Conservation (phyloP, 2,329 filamentous ascomycete species). For the Xylariaceae sp. region DNA sequence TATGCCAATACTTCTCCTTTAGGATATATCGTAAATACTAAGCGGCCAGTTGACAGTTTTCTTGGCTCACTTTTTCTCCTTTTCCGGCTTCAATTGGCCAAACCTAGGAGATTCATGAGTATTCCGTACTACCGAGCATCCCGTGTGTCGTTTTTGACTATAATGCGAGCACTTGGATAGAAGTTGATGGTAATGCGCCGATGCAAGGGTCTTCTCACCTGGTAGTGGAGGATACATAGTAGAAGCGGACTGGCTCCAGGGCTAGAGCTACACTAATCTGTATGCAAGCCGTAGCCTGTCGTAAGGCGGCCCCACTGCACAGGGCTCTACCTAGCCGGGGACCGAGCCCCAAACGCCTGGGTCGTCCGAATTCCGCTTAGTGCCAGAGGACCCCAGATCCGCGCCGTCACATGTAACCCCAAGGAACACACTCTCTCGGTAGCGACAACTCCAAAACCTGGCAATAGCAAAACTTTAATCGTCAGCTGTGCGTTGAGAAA, state of each 20-base stretch:
- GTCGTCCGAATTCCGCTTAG: slow-evolving; percentile 5
- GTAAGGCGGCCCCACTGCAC: background rate
- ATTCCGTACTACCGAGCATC: too few species aligned
- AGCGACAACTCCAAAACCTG: slow-evolving; percentile 14
- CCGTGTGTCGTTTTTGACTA: background rate
- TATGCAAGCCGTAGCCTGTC: background rate
- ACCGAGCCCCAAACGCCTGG: slow-evolving; percentile 16
- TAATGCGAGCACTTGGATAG: background rate
- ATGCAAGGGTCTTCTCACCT: background rate
- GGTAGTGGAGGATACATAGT: background rate
- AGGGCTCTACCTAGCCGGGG: slow-evolving; percentile 5
- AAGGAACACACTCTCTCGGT: slow-evolving; percentile 11
- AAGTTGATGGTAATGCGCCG: background rate
- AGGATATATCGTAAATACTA: background rate
- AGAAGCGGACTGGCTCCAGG: background rate
- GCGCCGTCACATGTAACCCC: slow-evolving; percentile 15
- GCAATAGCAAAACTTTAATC: slow-evolving; percentile 2
- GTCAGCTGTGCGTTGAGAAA: background rate
- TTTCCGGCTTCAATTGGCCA: too few species aligned
- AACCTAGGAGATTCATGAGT: too few species aligned
- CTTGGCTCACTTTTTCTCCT: too few species aligned
- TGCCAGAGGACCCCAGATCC: slow-evolving; percentile 18
- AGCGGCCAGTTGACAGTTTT: too few species aligned
- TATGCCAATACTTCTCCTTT: background rate
- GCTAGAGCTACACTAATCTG: background rate